Evolutionary conservation across 2,329 filamentous ascomycete species (phyloP).

Genomic region (Verticillium albo-atrum): DNA sequence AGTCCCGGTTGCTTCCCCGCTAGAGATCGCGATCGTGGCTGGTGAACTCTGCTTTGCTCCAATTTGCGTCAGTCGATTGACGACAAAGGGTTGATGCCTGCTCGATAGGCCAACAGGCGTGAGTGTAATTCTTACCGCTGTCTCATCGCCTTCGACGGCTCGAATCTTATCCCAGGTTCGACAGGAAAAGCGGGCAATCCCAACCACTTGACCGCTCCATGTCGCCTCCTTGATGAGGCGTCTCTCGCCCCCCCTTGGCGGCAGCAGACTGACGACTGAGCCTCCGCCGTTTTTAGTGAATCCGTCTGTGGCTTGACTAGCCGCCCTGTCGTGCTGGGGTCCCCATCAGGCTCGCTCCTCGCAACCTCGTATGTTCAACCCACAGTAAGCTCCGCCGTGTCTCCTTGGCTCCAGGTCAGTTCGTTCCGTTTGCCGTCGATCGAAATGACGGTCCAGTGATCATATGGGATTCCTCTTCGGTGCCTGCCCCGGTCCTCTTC

Average conservation of each 20-base stretch:
- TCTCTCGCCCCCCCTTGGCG: not conserved
- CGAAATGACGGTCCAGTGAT: not conserved
- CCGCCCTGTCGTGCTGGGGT: not conserved
- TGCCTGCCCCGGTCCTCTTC: not conserved
- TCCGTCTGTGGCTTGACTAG: not conserved
- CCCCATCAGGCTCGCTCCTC: not conserved
- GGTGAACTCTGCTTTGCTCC: not conserved
- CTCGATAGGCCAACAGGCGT: not conserved
- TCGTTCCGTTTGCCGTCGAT: not conserved
- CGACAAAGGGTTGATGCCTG: not conserved
- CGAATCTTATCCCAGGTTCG: not conserved
- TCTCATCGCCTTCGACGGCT: not conserved
- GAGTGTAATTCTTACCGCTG: not conserved
- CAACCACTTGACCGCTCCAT: not conserved
- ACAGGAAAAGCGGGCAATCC: not conserved
- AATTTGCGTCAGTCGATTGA: not conserved
- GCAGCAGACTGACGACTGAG: not conserved
- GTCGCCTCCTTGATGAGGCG: not conserved
- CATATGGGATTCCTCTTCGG: not conserved
- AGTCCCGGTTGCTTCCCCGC: not conserved
- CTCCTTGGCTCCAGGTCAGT: not conserved
- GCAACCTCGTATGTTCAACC: not conserved
- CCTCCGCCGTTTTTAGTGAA: not conserved
- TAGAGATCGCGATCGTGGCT: not conserved
- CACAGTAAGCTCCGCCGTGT: not conserved